Evolutionary conservation across 1,284 basidiomycete genomes (phyloP).

Genomic region (Farysia itapuensis): DNA sequence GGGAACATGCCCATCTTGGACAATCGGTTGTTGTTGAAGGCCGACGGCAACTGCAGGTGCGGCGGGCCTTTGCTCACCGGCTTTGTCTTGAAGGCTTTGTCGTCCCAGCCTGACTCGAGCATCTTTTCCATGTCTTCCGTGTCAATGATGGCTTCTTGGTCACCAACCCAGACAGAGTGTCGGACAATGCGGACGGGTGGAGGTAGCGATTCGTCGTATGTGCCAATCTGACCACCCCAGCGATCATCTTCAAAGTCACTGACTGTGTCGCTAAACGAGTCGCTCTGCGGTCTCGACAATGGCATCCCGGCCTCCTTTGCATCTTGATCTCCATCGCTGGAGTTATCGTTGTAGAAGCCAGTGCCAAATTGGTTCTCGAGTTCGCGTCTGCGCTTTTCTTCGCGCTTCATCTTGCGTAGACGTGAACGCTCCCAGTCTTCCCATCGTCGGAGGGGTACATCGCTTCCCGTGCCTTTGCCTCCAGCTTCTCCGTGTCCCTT

Average conservation of each 20-base stretch:
- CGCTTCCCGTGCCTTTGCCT: conserved; percentile 65
- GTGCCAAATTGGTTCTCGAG: conserved; percentile 62
- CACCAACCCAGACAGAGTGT: conserved; percentile 46
- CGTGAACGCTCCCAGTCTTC: conserved; percentile 99
- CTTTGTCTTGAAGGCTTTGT: conserved; percentile 20
- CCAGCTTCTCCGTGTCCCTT: conserved; percentile 75
- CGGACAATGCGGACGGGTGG: conserved; percentile 49
- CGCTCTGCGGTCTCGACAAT: conserved; percentile 19
- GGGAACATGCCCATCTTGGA: conserved; percentile 35
- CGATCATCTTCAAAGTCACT: conserved; percentile 76
- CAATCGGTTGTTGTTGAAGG: conserved; percentile 17
- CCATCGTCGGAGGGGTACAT: conserved; percentile 89
- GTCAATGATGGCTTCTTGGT: conserved; percentile 42
- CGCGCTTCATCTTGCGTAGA: conserved; percentile 83
- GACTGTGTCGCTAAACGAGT: conserved; percentile 30
- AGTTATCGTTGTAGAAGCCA: conserved; percentile 69
- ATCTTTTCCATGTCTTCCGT: conserved; percentile 52
- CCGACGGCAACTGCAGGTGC: conserved; percentile 24
- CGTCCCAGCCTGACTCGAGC: conserved; percentile 50
- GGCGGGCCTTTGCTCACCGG: conserved; percentile 4
- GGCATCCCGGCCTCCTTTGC: conserved; percentile 30
- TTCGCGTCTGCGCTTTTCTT: conserved; percentile 70
- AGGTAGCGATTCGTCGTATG: conserved; percentile 49
- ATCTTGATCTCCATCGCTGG: conserved; percentile 51
- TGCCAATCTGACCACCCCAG: conserved; percentile 70